These are phyloP conservation scores for Phytopythium oedochilum DNA, from an alignment of 352 stramenopile genomes.

Conservation along the genomic window DNA sequence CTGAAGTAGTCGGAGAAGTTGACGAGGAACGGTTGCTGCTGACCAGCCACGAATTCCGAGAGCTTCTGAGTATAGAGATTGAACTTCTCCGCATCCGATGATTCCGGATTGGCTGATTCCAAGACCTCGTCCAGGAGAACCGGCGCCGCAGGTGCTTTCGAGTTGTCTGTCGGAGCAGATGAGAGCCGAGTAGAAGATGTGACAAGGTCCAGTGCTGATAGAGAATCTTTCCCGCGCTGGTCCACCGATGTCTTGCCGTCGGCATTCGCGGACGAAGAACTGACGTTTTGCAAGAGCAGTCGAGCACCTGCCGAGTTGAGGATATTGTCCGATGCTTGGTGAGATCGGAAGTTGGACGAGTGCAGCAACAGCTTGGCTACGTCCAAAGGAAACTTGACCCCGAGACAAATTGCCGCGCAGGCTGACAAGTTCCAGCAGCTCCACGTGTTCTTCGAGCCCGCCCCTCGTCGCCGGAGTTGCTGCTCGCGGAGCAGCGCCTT, in stretches of 20 bases:
- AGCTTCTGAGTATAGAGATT: constrained; percentile 62
- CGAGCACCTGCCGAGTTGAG: constrained; percentile 70
- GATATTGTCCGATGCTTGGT: constrained; percentile 84
- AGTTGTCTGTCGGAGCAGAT: not conserved
- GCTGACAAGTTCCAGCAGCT: constrained; percentile 86
- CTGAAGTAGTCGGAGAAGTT: constrained; percentile 63
- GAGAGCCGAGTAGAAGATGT: not conserved
- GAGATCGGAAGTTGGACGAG: constrained; percentile 78
- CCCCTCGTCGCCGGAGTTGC: constrained; percentile 74
- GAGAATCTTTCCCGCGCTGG: not conserved
- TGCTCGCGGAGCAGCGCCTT: constrained; percentile 92
- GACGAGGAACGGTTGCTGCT: constrained; percentile 79
- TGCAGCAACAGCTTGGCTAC: constrained; percentile 71
- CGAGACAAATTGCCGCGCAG: constrained; percentile 75
- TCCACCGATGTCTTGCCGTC: not conserved
- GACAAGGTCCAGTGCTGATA: constrained; percentile 17
- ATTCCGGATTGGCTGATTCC: constrained; percentile 16
- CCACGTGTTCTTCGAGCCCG: constrained; percentile 86
- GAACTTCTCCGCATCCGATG: constrained; percentile 30
- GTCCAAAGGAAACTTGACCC: constrained; percentile 71
- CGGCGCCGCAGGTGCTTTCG: not conserved
- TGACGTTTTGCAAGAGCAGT: constrained; percentile 24
- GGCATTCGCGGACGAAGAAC: not conserved
- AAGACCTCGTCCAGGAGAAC: constrained; percentile 19
- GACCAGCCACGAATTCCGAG: constrained; percentile 47